Evolutionary conservation across 768 basidiomycete species (phyloP).

Genomic region (Pleurotus giganteus): DNA sequence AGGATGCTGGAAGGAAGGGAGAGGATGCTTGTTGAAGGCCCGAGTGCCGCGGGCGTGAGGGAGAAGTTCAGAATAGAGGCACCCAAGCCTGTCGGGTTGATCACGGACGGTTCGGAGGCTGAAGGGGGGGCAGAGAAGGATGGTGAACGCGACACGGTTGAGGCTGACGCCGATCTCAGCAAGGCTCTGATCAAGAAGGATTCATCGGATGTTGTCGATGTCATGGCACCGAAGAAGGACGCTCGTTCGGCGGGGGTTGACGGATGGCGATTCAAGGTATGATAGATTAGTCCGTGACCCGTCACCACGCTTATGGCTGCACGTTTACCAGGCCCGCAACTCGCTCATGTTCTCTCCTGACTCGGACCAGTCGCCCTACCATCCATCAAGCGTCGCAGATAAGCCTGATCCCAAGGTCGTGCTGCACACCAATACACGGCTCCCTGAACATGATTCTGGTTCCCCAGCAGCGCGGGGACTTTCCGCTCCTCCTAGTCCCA

Average conservation of each 20-base stretch:
- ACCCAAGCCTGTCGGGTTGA: conserved; percentile 52
- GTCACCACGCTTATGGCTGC: conserved; percentile 2
- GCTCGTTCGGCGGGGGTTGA: conserved; percentile 70
- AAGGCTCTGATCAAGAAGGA: conserved; percentile 25
- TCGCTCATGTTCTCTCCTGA: conserved; percentile 95
- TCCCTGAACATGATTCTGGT: conserved; percentile 67
- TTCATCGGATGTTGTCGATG: conserved; percentile 44
- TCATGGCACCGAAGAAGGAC: conserved; percentile 81
- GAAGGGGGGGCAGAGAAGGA: conserved; percentile 21
- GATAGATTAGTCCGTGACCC: conserved; percentile 7
- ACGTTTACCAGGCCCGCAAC: conserved; percentile 73
- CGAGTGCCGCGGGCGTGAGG: conserved; percentile 58
- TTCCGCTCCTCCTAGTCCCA: conserved; percentile 82
- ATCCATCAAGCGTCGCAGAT: conserved; percentile 33
- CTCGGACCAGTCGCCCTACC: conserved; percentile 81
- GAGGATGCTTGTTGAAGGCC: conserved; percentile 69
- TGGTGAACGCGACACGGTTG: conserved; percentile 19
- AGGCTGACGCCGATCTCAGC: conserved; percentile 19
- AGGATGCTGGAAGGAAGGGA: conserved; percentile 69
- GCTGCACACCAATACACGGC: conserved; percentile 76
- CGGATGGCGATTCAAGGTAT: conserved; percentile 80
- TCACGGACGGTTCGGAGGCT: conserved; percentile 35
- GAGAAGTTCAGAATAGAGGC: conserved; percentile 67
- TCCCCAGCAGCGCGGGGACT: conserved; percentile 35
- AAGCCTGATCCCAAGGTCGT: conserved; percentile 57